Conservation (phyloP, 1,284 basidiomycete genomes). For the Moesziomyces aphidis region DNA sequence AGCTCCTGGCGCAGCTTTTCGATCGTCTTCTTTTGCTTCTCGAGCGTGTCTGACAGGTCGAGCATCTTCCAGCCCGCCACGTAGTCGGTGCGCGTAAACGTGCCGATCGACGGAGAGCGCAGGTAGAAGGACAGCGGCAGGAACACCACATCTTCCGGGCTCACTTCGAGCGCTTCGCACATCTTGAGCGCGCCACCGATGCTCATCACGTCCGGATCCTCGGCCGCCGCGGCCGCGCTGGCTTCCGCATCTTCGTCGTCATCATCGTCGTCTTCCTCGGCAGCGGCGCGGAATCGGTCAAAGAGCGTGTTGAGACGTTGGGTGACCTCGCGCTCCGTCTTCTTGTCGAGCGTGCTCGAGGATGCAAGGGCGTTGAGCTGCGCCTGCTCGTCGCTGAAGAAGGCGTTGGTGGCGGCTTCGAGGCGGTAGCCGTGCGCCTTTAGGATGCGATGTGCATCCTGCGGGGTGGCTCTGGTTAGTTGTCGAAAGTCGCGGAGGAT, state of each 20-base stretch:
- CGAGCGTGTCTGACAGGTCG: conserved; percentile 47
- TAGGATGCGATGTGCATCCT: conserved; percentile 78
- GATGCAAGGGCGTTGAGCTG: conserved; percentile 43
- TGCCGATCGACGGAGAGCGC: conserved; percentile 56
- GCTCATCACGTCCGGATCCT: conserved; percentile 53
- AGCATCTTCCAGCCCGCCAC: conserved; percentile 63
- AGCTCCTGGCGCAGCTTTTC: conserved; percentile 52
- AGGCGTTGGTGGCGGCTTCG: conserved; percentile 81
- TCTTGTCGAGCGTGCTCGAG: conserved; percentile 30
- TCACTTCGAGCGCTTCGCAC: conserved; percentile 57
- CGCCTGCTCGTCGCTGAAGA: conserved; percentile 71
- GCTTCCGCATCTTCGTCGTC: conserved; percentile 19
- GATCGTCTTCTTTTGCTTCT: conserved; percentile 54
- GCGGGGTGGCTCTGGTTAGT: conserved; percentile 53
- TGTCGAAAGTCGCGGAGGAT: conserved; percentile 45
- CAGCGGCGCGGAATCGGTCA: conserved; percentile 71
- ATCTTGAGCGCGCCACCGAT: conserved; percentile 62
- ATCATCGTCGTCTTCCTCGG: conserved; percentile 21
- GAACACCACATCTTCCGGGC: conserved; percentile 61
- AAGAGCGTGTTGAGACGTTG: conserved; percentile 75
- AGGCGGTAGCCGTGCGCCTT: conserved; percentile 77
- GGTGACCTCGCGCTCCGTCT: conserved; percentile 49
- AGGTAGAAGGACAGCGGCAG: conserved; percentile 66
- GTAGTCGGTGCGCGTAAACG: conserved; percentile 54
- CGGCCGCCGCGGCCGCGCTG: conserved; percentile 20